These are phyloP conservation scores for Camellia lanceoleosa DNA, from an alignment of 148 eudicot species.

Conservation along the genomic window DNA sequence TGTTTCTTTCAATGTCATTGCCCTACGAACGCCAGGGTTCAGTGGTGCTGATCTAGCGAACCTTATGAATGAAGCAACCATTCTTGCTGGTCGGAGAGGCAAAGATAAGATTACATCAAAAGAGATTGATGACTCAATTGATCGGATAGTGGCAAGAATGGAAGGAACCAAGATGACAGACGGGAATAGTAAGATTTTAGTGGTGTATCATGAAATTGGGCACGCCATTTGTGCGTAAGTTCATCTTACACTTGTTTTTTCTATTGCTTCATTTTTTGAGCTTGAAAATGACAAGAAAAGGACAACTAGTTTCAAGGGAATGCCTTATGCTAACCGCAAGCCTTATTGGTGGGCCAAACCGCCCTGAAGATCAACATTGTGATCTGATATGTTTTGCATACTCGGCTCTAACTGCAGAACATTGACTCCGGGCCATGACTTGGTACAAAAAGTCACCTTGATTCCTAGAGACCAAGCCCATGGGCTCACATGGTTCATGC, in stretches of 20 bases:
- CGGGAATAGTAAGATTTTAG: constrained; percentile 81
- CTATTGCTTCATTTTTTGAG: too few relatives aligned
- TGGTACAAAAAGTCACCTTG: constrained; percentile 74
- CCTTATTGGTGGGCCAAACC: too few relatives aligned
- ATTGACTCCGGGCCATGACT: constrained; percentile 70
- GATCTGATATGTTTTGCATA: not conserved
- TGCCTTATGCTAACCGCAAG: too few relatives aligned
- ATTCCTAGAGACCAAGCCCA: constrained; percentile 88
- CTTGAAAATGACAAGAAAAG: too few relatives aligned
- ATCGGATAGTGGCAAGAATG: constrained; percentile 79
- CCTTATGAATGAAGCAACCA: constrained; percentile 89
- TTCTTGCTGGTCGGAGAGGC: constrained; percentile 88
- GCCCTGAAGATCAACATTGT: not conserved
- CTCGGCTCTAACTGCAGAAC: constrained; percentile 39
- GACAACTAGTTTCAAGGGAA: too few relatives aligned
- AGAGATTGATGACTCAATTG: constrained; percentile 85
- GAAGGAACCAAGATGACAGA: constrained; percentile 90
- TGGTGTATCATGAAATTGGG: constrained; percentile 88
- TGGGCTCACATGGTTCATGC: constrained; percentile 81
- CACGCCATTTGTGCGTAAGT: constrained; percentile 92
- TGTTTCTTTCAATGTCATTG: constrained; percentile 61
- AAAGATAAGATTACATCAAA: constrained; percentile 50
- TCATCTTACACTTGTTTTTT: not conserved
- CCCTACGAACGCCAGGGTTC: constrained; percentile 84
- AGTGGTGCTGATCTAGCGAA: constrained; percentile 90